Conservation (phyloP, 768 basidiomycete species). For the Suillus bovinus region DNA sequence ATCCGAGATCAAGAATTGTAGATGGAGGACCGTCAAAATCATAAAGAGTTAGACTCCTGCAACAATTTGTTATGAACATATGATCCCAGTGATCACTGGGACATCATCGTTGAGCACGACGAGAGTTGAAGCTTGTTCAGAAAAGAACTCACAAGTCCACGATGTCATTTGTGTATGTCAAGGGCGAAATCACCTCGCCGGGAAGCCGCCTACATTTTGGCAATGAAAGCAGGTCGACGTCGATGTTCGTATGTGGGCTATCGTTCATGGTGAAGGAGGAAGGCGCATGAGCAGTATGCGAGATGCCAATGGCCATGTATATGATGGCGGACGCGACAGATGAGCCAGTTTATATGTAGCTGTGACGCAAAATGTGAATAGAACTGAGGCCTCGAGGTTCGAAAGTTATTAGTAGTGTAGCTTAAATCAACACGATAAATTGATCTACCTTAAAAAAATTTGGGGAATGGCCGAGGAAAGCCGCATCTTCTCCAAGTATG, state of each 20-base stretch:
- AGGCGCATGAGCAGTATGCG: conserved; percentile 20
- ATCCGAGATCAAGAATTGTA: conserved; percentile 66
- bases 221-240: conserved; percentile 43
- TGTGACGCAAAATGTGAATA: conserved; percentile 16
- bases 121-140: conserved; percentile 1
- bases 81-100: conserved; percentile 71
- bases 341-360: background rate
- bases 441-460: conserved; percentile 20
- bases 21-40: conserved; percentile 51
- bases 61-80: conserved; percentile 57
- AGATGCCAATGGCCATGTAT: background rate
- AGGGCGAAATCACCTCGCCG: conserved; percentile 58
- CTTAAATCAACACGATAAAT: conserved; percentile 13
- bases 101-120: background rate
- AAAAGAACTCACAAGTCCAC: conserved; percentile 53
- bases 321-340: background rate
- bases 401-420: conserved; percentile 9
- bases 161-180: conserved; percentile 47
- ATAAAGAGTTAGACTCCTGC: conserved; percentile 51
- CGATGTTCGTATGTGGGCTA: conserved; percentile 42
- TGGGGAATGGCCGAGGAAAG: conserved; percentile 20
- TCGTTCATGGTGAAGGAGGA: conserved; percentile 25
- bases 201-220: conserved; percentile 42
- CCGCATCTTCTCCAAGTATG: conserved; percentile 18
- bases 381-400: conserved; percentile 5